phyloP scores from a whole-genome alignment of 441 rosid genomes.

The Eutrema salsugineum region DNA sequence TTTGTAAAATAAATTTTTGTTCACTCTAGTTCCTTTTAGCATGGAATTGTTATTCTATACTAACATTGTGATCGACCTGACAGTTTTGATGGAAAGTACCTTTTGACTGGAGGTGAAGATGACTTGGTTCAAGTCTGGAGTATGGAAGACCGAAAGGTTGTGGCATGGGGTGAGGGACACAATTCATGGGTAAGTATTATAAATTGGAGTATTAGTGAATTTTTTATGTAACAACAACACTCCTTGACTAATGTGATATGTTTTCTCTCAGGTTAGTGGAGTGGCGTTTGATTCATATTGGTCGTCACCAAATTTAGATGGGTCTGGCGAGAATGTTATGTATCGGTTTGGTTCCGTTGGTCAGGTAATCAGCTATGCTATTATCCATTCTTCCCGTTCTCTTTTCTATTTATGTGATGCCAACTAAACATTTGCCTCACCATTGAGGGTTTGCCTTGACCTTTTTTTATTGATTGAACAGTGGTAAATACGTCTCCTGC shows the following conservation, averaged over 20 bases:
- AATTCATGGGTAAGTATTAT: constrained; percentile 81
- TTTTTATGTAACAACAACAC: background rate
- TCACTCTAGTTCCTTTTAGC: background rate
- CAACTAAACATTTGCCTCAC: background rate
- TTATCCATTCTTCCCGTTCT: constrained; percentile 3
- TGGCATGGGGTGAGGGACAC: constrained; percentile 99
- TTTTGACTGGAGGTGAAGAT: constrained; percentile 98
- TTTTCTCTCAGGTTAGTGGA: constrained; percentile 84
- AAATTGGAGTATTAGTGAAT: background rate
- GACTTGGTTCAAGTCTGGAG: constrained; percentile 99
- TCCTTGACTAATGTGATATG: constrained; percentile 29
- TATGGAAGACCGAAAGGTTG: constrained; percentile 96
- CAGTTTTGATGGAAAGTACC: constrained; percentile 96
- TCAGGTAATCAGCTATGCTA: constrained; percentile 58
- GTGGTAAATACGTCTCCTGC: background rate
- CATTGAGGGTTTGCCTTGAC: background rate
- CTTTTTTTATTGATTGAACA: background rate
- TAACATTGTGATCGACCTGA: constrained; percentile 28
- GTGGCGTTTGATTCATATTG: constrained; percentile 97
- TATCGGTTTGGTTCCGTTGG: constrained; percentile 96
- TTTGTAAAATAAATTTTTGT: background rate
- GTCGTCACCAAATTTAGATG: constrained; percentile 84
- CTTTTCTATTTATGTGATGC: background rate
- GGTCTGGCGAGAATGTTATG: constrained; percentile 68
- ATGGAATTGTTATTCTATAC: background rate